Evolutionary conservation across 2,329 filamentous ascomycete genomes (phyloP).

Genomic region (Zopfia rhizophila): DNA sequence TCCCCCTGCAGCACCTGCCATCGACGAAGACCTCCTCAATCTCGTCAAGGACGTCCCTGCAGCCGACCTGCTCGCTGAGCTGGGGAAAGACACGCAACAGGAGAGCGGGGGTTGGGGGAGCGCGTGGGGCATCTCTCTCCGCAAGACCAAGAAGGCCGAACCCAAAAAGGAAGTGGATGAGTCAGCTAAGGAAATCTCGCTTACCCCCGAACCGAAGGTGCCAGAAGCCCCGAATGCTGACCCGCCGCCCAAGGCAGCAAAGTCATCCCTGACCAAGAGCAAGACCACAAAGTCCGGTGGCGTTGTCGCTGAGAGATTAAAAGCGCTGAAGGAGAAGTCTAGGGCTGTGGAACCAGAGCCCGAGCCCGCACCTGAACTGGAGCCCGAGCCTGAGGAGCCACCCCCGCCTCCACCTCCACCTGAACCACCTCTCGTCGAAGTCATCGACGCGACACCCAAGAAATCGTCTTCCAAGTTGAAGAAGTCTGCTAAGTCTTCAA

Average conservation of each 20-base stretch:
- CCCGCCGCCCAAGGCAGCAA: conserved; percentile 30
- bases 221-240: conserved; percentile 53
- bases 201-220: conserved; percentile 52
- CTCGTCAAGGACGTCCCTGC: conserved; percentile 47
- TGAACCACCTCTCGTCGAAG: conserved; percentile 38
- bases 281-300: conserved; percentile 50
- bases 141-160: conserved; percentile 58
- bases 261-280: conserved; percentile 27
- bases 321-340: conserved; percentile 53
- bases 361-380: conserved; percentile 44
- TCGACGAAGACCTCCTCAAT: conserved; percentile 46
- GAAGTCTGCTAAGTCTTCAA: conserved; percentile 38
- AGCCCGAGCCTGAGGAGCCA: conserved; percentile 41
- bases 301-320: conserved; percentile 66
- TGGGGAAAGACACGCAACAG: conserved; percentile 48
- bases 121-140: conserved; percentile 58
- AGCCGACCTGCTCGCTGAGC: conserved; percentile 46
- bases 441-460: conserved; percentile 44
- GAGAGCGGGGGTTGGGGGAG: conserved; percentile 49
- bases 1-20: conserved; percentile 25
- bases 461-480: conserved; percentile 43
- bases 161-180: conserved; percentile 44
- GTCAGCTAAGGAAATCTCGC: conserved; percentile 52
- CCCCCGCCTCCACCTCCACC: conserved; percentile 29
- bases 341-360: conserved; percentile 46